Base-by-base conservation (phyloP, 495 filamentous ascomycete genomes). In the Aspergillus sparsus region DNA sequence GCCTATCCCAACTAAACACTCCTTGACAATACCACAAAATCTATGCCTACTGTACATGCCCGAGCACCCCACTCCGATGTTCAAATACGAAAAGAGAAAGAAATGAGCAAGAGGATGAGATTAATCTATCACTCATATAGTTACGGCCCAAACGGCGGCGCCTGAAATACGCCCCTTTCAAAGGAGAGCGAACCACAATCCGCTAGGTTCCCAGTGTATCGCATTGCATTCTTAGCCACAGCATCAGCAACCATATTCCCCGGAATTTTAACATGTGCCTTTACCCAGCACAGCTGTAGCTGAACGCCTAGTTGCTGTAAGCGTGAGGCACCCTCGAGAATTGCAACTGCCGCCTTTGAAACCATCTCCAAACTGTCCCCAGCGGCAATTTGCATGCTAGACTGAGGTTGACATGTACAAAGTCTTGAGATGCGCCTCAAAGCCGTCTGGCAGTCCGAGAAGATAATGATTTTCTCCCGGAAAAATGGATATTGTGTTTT, bases 231-330 rank as follows among this genome's bases (percentile, higher is more conserved):
- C 13, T 27, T 31, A 6, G 55, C 55, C 2, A 39, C 15, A 1
- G 2, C 3, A 12, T 57, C 55, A n/a, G 55, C 55, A 9, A 57
- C 13, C 31, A 21, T 13, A 35, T 57, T 57, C 3, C 44, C 44
- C 4, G 12, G 5, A 50, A 49, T 12, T 11, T 16, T 18, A 8
- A 21, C 27, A 33, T 57, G 55, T 3, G 27, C 45, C n/a, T 42
- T 42, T 7, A 31, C 33, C 44, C 44, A 57, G 13, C 13, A 16
- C 15, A 57, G 15, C 12, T 57, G 32, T 5, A 57, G 7, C 2
- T 49, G 16, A 9, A 49, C 32, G 8, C 44, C 32, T 15, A 37
- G 34, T 16, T 41, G 44, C 8, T 45, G 32, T 15, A 57, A 18
- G n/a, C 2, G 7, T 11, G 31, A 49, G 10, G 10, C 5, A 18